Evolutionary conservation across 805 yeast genomes (phyloP), one percentile per base, ranked within the genome.

Genomic region (Grigorovia humatica): DNA sequence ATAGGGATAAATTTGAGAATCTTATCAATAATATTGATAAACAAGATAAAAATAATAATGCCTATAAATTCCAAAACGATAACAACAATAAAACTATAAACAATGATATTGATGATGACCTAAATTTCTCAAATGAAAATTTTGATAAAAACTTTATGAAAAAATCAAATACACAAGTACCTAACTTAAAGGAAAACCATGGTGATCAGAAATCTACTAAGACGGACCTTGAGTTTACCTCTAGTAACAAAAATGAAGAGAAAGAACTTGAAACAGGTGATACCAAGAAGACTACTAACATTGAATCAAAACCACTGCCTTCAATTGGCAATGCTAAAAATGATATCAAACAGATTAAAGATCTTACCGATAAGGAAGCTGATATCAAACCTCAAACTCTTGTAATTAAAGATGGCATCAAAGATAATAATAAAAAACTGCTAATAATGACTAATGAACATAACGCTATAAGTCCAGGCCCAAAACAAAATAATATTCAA

Each of bases 401-500:
- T 38, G 42, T 12, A 9, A 15, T 38, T 42, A 11, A 19, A 8
- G 15, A 19, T 17, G 27, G 18, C 5, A 41, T n/a, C 23, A 19
- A 42, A 4, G 43, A 41, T 41, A 17, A 41, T 41, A 17, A 41
- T n/a, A 41, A 23, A 23, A 23, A 3, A 23, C 17, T 17, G 27
- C 20, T 18, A 8, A 42, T 42, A 15, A 38, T 38, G 15, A 9
- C n/a, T 38, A 38, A 38, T n/a, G 17, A 38, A 13, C n/a, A 38
- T 15, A 15, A 15, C 15, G 42, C n/a, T 38, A 38, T 38, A 15
- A 38, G 42, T 38, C n/a, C 17, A 12, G 42, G 42, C 17, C 42
- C 52, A 6, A 59, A 66, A 4, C 57, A 64, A 18, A 63, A 73
- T 13, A 76, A 82, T 1, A 65, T 80, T 15, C 88, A 81, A 55